Evolutionary conservation across 345 rosid species (phyloP).

Genomic region (Gossypium rotundifolium): DNA sequence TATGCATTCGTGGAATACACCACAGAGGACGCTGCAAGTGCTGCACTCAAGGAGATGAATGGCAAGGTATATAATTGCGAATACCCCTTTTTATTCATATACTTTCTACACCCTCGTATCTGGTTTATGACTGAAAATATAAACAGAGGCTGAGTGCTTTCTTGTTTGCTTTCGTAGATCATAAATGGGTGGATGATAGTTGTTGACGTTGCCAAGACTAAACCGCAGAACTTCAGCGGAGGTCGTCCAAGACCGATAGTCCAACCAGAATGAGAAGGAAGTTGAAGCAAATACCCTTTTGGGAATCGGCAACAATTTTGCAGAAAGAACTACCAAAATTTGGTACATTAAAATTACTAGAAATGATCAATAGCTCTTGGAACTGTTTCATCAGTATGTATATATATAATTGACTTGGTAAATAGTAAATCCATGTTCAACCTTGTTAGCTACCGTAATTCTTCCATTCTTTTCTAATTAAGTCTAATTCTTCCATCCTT

Average conservation of each 20-base stretch:
- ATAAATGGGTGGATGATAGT: slow-evolving; percentile 99
- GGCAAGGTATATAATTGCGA: slow-evolving; percentile 54
- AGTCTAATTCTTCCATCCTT: too few species aligned
- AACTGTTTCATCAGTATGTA: too few species aligned
- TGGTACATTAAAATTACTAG: not conserved
- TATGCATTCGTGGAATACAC: slow-evolving; percentile 87
- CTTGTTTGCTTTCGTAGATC: slow-evolving; percentile 44
- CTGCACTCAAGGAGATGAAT: slow-evolving; percentile 90
- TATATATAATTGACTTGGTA: too few species aligned
- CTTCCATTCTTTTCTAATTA: too few species aligned
- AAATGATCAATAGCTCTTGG: not conserved
- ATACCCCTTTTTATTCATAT: not conserved
- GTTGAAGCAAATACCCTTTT: not conserved
- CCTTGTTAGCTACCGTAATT: too few species aligned
- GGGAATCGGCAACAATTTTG: not conserved
- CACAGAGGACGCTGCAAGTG: slow-evolving; percentile 82
- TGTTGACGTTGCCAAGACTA: slow-evolving; percentile 80
- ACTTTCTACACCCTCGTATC: not conserved
- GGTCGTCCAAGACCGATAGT: slow-evolving; percentile 22
- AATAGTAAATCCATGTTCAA: too few species aligned
- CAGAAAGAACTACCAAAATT: not conserved
- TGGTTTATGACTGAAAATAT: not conserved
- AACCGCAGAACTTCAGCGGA: slow-evolving; percentile 39
- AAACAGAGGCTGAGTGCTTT: slow-evolving; percentile 10
- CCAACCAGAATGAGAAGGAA: not conserved